These are phyloP conservation scores for Poa pratensis DNA, from an alignment of 176 grass and related monocot species.

Conservation along the genomic window DNA sequence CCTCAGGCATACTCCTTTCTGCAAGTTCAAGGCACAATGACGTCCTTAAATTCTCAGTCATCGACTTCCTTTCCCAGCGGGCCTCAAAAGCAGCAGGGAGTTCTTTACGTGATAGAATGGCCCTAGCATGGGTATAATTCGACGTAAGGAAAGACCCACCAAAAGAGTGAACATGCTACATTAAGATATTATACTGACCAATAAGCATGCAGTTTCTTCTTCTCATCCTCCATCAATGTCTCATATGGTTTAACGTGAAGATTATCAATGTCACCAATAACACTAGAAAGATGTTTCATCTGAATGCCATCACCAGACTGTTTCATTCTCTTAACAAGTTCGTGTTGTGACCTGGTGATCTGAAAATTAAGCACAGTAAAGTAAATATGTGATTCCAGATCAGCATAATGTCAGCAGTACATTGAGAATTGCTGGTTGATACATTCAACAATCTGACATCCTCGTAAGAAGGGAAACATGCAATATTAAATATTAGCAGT, in stretches of 20 bases:
- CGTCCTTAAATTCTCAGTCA: slow-evolving; percentile 29
- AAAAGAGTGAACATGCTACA: neutral
- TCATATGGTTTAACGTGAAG: slow-evolving; percentile 48
- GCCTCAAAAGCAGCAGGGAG: slow-evolving; percentile 38
- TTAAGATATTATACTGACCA: slow-evolving; percentile 46
- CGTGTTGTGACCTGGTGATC: slow-evolving; percentile 48
- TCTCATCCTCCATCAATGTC: slow-evolving; percentile 52
- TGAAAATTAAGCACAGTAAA: neutral
- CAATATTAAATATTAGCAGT: neutral
- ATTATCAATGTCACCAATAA: slow-evolving; percentile 51
- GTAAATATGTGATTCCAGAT: neutral
- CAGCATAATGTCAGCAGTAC: neutral
- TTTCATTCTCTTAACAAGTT: slow-evolving; percentile 51
- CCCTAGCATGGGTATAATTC: slow-evolving; percentile 36
- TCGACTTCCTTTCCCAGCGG: slow-evolving; percentile 13
- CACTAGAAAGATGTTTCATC: slow-evolving; percentile 33
- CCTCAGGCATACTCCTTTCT: slow-evolving; percentile 27
- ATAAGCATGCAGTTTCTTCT: slow-evolving; percentile 35
- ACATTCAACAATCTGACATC: neutral
- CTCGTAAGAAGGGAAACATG: neutral
- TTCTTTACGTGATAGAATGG: slow-evolving; percentile 47
- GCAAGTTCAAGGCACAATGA: slow-evolving; percentile 41
- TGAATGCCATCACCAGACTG: slow-evolving; percentile 57
- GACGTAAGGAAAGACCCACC: slow-evolving; percentile 15
- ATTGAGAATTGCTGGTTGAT: neutral